Conservation (phyloP, 2,329 filamentous ascomycete genomes). For the Ophiosphaerella korrae region DNA sequence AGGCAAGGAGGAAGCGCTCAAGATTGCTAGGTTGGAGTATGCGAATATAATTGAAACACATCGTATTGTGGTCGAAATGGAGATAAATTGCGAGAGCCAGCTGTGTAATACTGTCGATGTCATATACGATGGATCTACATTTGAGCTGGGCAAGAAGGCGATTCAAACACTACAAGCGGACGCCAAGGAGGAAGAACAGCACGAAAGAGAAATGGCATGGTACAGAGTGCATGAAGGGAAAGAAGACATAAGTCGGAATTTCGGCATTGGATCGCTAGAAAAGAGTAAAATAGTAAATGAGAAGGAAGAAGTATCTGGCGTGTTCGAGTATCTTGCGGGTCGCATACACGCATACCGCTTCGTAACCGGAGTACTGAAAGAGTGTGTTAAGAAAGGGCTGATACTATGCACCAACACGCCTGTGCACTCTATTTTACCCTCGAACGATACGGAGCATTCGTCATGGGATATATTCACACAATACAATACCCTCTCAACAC, state of each 20-base stretch:
- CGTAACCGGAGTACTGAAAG: conserved; percentile 29
- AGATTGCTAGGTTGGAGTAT: conserved; percentile 49
- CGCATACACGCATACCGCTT: conserved; percentile 41
- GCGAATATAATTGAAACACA: conserved; percentile 61
- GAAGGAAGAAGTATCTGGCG: conserved; percentile 30
- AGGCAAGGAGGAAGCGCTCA: conserved; percentile 57
- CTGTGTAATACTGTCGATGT: conserved; percentile 63
- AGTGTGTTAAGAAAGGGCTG: conserved; percentile 34
- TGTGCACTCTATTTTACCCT: conserved; percentile 24
- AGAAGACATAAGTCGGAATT: conserved; percentile 18
- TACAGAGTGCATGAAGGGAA: conserved; percentile 29
- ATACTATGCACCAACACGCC: conserved; percentile 36
- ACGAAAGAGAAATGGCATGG: conserved; percentile 31
- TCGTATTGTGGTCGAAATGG: conserved; percentile 55
- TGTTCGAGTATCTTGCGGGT: conserved; percentile 41
- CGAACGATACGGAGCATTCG: background rate
- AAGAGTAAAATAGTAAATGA: conserved; percentile 15
- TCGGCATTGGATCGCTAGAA: conserved; percentile 25
- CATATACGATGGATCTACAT: conserved; percentile 55
- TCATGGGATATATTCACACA: conserved; percentile 28
- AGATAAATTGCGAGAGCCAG: conserved; percentile 52
- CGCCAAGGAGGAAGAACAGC: conserved; percentile 28
- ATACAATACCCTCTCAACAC: conserved; percentile 19
- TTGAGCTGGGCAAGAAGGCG: conserved; percentile 31
- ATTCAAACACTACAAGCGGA: conserved; percentile 30